Evolutionary conservation across 192 early-diverging fungal species (phyloP).

Genomic region (Coemansia sp.): DNA sequence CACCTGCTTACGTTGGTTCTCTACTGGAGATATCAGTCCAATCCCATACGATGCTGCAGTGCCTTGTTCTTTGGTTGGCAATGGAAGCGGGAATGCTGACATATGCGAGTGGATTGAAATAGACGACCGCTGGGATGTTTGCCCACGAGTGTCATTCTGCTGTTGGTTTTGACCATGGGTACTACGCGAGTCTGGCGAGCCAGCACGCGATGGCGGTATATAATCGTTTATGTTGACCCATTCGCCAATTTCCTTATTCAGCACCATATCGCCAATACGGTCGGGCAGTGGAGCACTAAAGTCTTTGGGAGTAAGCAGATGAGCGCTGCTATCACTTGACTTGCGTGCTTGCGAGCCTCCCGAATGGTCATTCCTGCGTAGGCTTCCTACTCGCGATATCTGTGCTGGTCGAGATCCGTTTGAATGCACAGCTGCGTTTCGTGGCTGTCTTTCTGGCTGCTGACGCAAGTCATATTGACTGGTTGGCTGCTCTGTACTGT

Average conservation of each 20-base stretch:
- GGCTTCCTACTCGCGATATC: conserved; percentile 20
- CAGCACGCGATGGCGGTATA: conserved; percentile 6
- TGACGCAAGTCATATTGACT: conserved; percentile 9
- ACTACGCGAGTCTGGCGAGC: conserved; percentile 9
- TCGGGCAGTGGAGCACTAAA: conserved; percentile 32
- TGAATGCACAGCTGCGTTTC: conserved; percentile 3
- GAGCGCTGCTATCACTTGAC: conserved; percentile 42
- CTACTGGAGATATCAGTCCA: conserved; percentile 42
- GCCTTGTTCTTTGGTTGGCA: conserved; percentile 18
- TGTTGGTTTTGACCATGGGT: background rate
- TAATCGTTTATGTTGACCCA: conserved; percentile 48
- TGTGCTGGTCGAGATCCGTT: conserved; percentile 11
- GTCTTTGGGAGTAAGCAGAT: conserved; percentile 37
- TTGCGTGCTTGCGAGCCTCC: conserved; percentile 34
- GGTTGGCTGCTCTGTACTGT: conserved; percentile 12
- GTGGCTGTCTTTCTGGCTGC: background rate
- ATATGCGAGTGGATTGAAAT: conserved; percentile 33
- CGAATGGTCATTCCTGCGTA: conserved; percentile 21
- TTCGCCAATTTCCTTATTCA: conserved; percentile 36
- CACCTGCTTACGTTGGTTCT: conserved; percentile 32
- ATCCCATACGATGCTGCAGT: conserved; percentile 17
- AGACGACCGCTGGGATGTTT: conserved; percentile 32
- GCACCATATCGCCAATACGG: conserved; percentile 47
- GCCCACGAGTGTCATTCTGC: conserved; percentile 11
- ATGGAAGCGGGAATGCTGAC: conserved; percentile 41